These are phyloP conservation scores for Cucurbita maxima DNA, from an alignment of 306 rosid species.

Conservation along the genomic window DNA sequence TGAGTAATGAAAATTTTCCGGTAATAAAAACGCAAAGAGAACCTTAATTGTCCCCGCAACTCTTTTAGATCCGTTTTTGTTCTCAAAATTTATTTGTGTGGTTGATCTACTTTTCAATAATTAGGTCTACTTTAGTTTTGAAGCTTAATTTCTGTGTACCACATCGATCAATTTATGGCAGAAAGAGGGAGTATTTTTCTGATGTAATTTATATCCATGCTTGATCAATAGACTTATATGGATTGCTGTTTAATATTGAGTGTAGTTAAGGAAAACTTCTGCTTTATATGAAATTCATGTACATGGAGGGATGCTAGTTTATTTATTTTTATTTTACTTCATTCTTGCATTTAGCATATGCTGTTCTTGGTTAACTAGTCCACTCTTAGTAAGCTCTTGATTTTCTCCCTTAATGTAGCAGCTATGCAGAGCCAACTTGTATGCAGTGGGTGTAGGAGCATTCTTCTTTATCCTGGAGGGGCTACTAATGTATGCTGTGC, in stretches of 20 bases:
- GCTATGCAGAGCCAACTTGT: slow-evolving; percentile 97
- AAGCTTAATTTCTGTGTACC: neutral
- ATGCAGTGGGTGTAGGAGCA: slow-evolving; percentile 86
- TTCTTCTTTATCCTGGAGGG: slow-evolving; percentile 86
- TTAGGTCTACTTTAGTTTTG: neutral
- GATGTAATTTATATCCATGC: neutral
- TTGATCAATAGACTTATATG: neutral
- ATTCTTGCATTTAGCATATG: neutral
- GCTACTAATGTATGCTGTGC: slow-evolving; percentile 95
- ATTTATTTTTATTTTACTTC: neutral
- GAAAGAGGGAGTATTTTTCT: neutral
- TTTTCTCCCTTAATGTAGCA: slow-evolving; percentile 19
- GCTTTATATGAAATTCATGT: neutral
- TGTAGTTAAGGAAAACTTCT: neutral
- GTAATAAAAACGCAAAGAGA: neutral
- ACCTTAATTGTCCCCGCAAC: neutral
- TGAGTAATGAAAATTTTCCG: neutral
- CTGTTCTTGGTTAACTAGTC: neutral
- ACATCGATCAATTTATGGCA: neutral
- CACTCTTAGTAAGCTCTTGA: neutral
- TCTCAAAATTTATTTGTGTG: neutral
- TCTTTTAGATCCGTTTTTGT: neutral
- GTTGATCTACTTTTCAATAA: neutral
- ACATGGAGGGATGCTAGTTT: neutral
- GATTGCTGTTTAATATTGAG: neutral